Evolutionary conservation across 495 filamentous ascomycete species (phyloP).

Genomic region (Cercophora samala): DNA sequence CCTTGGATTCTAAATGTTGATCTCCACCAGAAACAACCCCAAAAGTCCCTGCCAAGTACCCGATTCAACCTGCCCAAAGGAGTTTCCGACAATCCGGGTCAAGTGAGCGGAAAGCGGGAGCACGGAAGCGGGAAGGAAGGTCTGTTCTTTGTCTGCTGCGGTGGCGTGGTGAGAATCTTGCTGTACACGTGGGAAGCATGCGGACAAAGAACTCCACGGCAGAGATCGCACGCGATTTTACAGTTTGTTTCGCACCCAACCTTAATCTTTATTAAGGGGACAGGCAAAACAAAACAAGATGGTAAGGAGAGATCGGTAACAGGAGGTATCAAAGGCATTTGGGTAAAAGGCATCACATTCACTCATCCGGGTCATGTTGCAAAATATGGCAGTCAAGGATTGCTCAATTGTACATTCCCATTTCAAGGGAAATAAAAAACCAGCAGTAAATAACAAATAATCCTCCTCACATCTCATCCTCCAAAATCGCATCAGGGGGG

Average conservation of each 20-base stretch:
- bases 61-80: background rate
- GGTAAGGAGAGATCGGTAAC: background rate
- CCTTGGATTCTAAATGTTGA: too few relatives aligned
- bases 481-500: slow-evolving; percentile 14
- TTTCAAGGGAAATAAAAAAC: background rate
- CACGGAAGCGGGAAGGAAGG: background rate
- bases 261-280: too few relatives aligned
- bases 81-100: background rate
- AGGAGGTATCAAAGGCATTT: background rate
- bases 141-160: background rate
- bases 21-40: background rate
- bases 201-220: background rate
- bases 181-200: background rate
- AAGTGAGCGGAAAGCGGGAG: background rate
- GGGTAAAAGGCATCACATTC: background rate
- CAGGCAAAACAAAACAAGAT: too few relatives aligned
- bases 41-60: background rate
- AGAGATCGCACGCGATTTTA: background rate
- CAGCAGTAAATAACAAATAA: background rate
- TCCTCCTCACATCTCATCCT: background rate
- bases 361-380: background rate
- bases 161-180: background rate
- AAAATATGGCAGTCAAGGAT: background rate
- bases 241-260: background rate
- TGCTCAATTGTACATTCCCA: background rate